Conservation (phyloP, 768 basidiomycete genomes). For the Hygrocybe punicea region DNA sequence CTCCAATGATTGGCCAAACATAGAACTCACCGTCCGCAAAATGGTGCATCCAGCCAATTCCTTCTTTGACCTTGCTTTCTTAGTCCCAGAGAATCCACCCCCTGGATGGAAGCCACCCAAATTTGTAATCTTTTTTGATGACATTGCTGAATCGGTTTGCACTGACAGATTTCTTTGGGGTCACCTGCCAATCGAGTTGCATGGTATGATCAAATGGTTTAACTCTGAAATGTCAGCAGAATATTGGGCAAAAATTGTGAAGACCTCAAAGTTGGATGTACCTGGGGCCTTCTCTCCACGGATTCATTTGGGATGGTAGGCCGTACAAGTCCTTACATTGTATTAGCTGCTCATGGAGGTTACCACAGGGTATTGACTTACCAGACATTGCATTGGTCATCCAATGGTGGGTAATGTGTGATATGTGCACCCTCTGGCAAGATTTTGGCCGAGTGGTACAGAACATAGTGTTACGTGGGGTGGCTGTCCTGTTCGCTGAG, state of each 20-base stretch:
- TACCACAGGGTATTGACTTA: conserved; percentile 2
- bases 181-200: conserved; percentile 9
- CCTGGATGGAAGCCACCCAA: conserved; percentile 14
- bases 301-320: conserved; percentile 15
- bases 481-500: neutral
- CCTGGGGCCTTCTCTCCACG: conserved; percentile 8
- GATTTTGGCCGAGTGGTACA: neutral
- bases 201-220: conserved; percentile 21
- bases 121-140: conserved; percentile 24
- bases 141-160: too few relatives aligned
- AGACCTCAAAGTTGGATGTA: neutral
- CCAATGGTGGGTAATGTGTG: neutral
- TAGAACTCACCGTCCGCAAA: conserved; percentile 12
- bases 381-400: conserved; percentile 1
- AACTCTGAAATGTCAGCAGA: conserved; percentile 20
- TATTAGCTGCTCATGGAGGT: too few relatives aligned
- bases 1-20: conserved; percentile 17
- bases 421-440: neutral
- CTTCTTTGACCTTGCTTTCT: conserved; percentile 16
- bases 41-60: conserved; percentile 13
- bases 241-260: conserved; percentile 2
- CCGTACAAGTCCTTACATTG: neutral
- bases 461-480: neutral
- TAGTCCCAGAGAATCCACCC: conserved; percentile 11
- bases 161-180: conserved; percentile 6